Evolutionary conservation across 257 asterid species (phyloP), one percentile per base, ranked within the genome.

Genomic region (Solanum piurae): DNA sequence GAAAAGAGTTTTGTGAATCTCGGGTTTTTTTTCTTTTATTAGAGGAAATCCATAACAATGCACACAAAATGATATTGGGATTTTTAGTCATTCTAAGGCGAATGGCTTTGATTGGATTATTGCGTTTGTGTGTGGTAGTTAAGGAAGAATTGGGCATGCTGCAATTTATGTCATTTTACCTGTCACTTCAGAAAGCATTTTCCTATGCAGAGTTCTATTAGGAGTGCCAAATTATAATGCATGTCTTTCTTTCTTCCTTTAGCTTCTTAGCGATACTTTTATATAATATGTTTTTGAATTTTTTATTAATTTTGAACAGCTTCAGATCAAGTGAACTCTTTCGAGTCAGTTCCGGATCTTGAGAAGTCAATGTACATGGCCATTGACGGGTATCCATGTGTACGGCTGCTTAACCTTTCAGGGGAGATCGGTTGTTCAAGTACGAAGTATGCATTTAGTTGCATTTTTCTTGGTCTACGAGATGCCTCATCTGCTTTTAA

Each of bases 391-490:
- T 95, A 92, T 91, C 99, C 99, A 21, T 97, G 99, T 89, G 99
- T 97, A 64, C 95, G 99, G 64, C 91, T 97, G 90, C 99, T 97
- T 92, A 95, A 93, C 91, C 92, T 95, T 90, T 93, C 99, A 7
- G 99, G 98, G 92, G 99, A 94, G 93, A 95, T 97, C 89, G 99
- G 99, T 69, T 97, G 99, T 92, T 95, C 99, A 94, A 97, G 99
- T 95, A 86, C 84, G 96, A 90, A 89, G 85, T 89, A 82, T 82
- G 86, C 85, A 3, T 82, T 82, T 49, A 82, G 85, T 82, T 82
- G 69, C 44, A 82, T 82, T 82, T 82, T 82, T 46, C 85, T 80
- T 82, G 86, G 69, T 82, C 31, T 9, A 49, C 13, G 9, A 79
- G 40, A 79, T 44, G 27, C 16, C 44, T 82, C 42, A 31, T 82